Conservation (phyloP, 2,329 filamentous ascomycete species). For the Ophiostoma perfectum region DNA sequence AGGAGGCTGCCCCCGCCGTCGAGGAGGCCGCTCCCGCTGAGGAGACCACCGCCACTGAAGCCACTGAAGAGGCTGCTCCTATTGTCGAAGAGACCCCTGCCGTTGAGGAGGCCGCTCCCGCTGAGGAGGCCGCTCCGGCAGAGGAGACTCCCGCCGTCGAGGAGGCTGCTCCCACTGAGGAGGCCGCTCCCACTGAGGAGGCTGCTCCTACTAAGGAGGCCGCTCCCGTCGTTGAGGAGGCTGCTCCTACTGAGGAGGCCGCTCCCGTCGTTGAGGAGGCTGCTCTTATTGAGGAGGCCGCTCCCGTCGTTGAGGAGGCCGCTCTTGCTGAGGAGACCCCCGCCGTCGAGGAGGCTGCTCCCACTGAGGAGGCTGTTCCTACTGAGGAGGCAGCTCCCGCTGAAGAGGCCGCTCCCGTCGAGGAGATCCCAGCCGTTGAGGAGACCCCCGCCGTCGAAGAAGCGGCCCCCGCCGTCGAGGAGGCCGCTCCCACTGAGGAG, state of each 20-base stretch:
- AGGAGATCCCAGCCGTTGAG: slow-evolving; percentile 12
- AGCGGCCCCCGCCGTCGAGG: neutral
- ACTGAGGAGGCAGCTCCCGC: neutral
- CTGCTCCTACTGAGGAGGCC: neutral
- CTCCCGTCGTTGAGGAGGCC: neutral
- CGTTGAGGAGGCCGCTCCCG: slow-evolving; percentile 5
- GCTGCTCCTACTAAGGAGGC: neutral
- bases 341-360: neutral
- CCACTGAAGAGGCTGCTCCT: slow-evolving; percentile 2
- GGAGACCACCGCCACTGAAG: neutral
- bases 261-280: no score
- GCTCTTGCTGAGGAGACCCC: neutral
- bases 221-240: neutral
- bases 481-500: neutral
- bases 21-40: no score
- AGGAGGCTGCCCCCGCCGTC: no score
- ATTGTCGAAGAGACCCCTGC: no score
- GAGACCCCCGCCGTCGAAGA: neutral
- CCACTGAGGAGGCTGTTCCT: neutral
- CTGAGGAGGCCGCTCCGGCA: neutral
- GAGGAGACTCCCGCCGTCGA: no score
- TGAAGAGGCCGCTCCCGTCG: neutral
- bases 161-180: neutral
- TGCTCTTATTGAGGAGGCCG: no score
- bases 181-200: neutral